A percentile compares a stretch with the other conserved stretches of the same genome.
phyloP scores from a whole-genome alignment of 2,329 filamentous ascomycete genomes.

The Botrytis aclada region DNA sequence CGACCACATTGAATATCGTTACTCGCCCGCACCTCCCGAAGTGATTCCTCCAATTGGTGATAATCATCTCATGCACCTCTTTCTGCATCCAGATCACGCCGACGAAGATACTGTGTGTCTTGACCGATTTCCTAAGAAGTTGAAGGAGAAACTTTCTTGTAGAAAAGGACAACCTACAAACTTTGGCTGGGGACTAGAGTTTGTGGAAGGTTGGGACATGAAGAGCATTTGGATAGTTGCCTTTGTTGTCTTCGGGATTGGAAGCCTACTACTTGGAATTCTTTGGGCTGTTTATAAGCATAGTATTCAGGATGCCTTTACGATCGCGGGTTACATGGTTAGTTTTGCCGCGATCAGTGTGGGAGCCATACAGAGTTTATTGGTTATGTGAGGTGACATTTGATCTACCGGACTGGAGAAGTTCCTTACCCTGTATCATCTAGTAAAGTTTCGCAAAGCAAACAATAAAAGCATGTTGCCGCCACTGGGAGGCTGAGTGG shows the following conservation, averaged over 20 bases:
- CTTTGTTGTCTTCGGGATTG: constrained; percentile 24
- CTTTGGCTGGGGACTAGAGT: constrained; percentile 30
- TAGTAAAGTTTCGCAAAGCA: not conserved
- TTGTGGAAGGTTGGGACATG: constrained; percentile 27
- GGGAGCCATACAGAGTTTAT: constrained; percentile 37
- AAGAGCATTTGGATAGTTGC: constrained; percentile 25
- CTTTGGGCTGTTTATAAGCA: constrained; percentile 24
- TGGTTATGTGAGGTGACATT: constrained; percentile 18
- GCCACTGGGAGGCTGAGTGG: not conserved
- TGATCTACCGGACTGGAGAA: not conserved
- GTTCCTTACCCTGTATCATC: not conserved
- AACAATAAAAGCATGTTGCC: not conserved
- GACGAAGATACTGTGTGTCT: constrained; percentile 22
- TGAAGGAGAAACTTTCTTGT: constrained; percentile 26
- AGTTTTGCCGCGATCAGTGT: constrained; percentile 25
- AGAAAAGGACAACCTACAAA: constrained; percentile 20
- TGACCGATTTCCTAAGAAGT: constrained; percentile 29
- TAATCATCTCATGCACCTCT: constrained; percentile 27
- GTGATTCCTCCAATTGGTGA: constrained; percentile 27
- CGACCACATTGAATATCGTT: constrained; percentile 23
- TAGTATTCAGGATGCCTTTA: constrained; percentile 29
- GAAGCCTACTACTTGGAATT: constrained; percentile 25
- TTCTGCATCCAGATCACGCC: constrained; percentile 24
- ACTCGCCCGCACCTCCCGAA: constrained; percentile 25
- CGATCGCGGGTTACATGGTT: constrained; percentile 28